Base-by-base conservation (phyloP, 169 alveolate genomes). In the Plasmodium inui region DNA sequence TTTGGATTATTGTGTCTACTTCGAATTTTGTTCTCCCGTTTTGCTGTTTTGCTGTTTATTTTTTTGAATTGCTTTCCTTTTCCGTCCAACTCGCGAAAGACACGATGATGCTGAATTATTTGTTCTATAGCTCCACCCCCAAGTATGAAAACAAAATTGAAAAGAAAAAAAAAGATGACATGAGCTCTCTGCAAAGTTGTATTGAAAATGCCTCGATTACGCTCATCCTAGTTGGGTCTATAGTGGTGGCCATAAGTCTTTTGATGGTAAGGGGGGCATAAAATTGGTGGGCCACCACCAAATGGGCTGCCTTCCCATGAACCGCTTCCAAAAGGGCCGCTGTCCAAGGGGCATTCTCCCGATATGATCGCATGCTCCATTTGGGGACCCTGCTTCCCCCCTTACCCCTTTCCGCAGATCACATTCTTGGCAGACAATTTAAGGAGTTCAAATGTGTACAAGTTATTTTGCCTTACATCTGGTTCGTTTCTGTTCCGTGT, bases 191-290 rank as follows among this genome's bases (percentile, higher is more conserved):
- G 32, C 76, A 86, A 78, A 53, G 50, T 50, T 86, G 93, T 76
- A 53, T 86, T 34, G 86, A 86, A 86, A 86, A 86, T 76, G 57
- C 80, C 53, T 86, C 93, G 32, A 86, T 86, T 28, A 86, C 93
- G 37, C 70, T 86, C 41, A 57, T 86, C 41, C 67, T 78, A 55
- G 79, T 86, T 37, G 93, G 93, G 17, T 74, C 93, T 34, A 53
- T 86, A 30, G 41, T 74, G 37, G 44, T 86, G 28, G 44, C 46
- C 26, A 70, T 86, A 70, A 86, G 81, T 53, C 34, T 86, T 1
- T 86, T 86, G 22, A 76, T 76, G 67, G 93, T 86, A 83, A 70
- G 28, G 17, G 32, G 30, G 53, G 70, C 72, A 9, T 44, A 41
- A 46, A 81, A 0, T 26, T 14, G 61, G 61, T 22, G 53, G 41